Evolutionary conservation across 2,329 filamentous ascomycete species (phyloP), one percentile per base, ranked within the genome.

Genomic region (Myriosclerotinia duriaeana): DNA sequence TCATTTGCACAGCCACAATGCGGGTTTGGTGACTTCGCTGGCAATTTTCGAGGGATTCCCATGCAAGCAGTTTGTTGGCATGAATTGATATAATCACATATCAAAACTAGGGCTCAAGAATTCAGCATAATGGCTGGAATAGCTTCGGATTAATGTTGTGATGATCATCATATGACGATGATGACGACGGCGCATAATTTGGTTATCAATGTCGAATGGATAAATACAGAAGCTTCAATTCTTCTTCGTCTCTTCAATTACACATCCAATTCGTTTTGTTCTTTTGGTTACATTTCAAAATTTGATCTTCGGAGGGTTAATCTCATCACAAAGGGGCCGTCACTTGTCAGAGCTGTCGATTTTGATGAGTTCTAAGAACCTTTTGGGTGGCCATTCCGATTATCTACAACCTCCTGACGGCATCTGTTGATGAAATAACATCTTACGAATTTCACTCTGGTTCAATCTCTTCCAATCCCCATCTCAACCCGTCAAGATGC

Each of bases 1-100:
- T 26, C 26, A n/a, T 7, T 42, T 53, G 64, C 64, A 65, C 64
- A 40, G 64, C 64, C 64, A 65, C 64, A 65, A 42, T 60, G 46
- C 42, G 53, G 36, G 5, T 5, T 48, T 46, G 26, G 34, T n/a
- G 5, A 34, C 11, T 46, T 36, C 46, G 40, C 55, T 34, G 26
- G 26, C 42, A 36, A 48, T 48, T 48, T 50, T 65, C 20, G 36
- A 65, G 26, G 64, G 64, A 52, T 42, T 2, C 34, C 53, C 63
- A 30, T 40, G 46, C n/a, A n/a, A 40, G 17, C 8, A 53, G 9
- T 46, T 26, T 20, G 17, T 53, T 17, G 36, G 54, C 64, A 65
- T 65, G 64, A 65, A 60, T 65, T 53, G 54, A 60, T 65, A 52
- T 34, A 52, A 26, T 30, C 34, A 50, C 44, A 65, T 65, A 50